Evolutionary conservation across 805 yeast species (phyloP), one percentile per base, ranked within the genome.

Genomic region (Zygosaccharomyces bailii): DNA sequence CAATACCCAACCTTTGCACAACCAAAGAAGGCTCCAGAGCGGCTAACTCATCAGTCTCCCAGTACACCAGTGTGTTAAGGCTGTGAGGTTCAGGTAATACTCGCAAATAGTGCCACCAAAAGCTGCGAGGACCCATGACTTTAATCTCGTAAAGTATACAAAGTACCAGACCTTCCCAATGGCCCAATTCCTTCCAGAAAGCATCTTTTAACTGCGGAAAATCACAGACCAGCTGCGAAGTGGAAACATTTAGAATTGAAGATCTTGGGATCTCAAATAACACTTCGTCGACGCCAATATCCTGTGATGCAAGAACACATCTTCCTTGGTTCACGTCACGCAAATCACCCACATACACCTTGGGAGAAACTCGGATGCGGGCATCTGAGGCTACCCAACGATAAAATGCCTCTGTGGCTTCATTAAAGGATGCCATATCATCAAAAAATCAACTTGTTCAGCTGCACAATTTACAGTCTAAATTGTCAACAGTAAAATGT

Each of bases 141-240:
- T 70, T 67, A 40, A 74, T 59, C 54, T 86, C 95, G 54, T 79
- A 82, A 39, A 82, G 67, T 51, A 91, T 69, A 13, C 82, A 73
- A 31, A 87, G 59, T 34, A 90, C 82, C 47, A 93, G 67, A 1
- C 84, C 78, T 44, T 85, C 84, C 98, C 98, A 91, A 36, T 81
- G 84, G 39, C 73, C 74, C 39, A 59, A 38, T 21, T 79, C 68
- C 1, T 61, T 57, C 37, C 82, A 56, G 1, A 69, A 53, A 34
- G 57, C 59, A 1, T 61, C 69, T 25, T 56, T 54, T 7, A 63
- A 16, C 18, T 36, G 29, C 49, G 69, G 27, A 62, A 67, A 4
- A 65, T 70, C 27, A 50, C 56, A 11, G 69, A 61, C 8, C 14
- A 83, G 60, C 1, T 76, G 61, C 21, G 82, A 76, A 7, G 80